Percentiles rank a stretch among this genome's conserved stretches.
phyloP scores from a whole-genome alignment of 1,284 basidiomycete genomes.

The Rhodotorula sp. region DNA sequence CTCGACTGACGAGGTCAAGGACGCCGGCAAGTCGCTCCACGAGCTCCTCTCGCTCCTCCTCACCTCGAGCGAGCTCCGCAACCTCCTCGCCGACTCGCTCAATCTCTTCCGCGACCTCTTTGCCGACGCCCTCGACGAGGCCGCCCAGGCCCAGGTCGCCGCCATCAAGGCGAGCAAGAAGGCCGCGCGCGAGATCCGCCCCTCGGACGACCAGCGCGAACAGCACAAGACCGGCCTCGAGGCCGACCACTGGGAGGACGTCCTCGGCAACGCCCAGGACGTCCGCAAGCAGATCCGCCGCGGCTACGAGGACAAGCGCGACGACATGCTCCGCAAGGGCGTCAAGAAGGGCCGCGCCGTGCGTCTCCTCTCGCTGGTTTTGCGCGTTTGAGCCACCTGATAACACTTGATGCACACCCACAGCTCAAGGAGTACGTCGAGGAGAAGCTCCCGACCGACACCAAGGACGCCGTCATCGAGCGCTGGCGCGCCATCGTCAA shows the following conservation, averaged over 20 bases:
- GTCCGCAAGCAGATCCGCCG: constrained; percentile 25
- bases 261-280: constrained; percentile 23
- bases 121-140: constrained; percentile 51
- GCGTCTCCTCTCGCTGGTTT: background rate
- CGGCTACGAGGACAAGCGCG: constrained; percentile 34
- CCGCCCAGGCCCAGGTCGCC: constrained; percentile 27
- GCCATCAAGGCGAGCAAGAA: constrained; percentile 45
- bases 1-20: constrained; percentile 50
- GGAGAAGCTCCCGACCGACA: constrained; percentile 54
- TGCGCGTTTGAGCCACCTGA: too few species aligned
- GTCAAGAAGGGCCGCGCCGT: constrained; percentile 33
- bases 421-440: constrained; percentile 51
- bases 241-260: constrained; percentile 28
- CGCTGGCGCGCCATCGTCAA: constrained; percentile 50
- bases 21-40: constrained; percentile 52
- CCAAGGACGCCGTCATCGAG: constrained; percentile 54
- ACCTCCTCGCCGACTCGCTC: constrained; percentile 54
- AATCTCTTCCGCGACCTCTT: constrained; percentile 54
- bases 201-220: constrained; percentile 45
- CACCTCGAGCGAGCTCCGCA: constrained; percentile 53
- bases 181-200: constrained; percentile 38
- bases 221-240: constrained; percentile 42
- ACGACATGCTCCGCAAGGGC: constrained; percentile 23
- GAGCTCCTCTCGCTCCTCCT: constrained; percentile 54
- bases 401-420: background rate